A percentile compares a stretch with the other conserved stretches of the same genome.
Conservation (phyloP, 23 red algal genomes). For the Gracilaria domingensis region DNA sequence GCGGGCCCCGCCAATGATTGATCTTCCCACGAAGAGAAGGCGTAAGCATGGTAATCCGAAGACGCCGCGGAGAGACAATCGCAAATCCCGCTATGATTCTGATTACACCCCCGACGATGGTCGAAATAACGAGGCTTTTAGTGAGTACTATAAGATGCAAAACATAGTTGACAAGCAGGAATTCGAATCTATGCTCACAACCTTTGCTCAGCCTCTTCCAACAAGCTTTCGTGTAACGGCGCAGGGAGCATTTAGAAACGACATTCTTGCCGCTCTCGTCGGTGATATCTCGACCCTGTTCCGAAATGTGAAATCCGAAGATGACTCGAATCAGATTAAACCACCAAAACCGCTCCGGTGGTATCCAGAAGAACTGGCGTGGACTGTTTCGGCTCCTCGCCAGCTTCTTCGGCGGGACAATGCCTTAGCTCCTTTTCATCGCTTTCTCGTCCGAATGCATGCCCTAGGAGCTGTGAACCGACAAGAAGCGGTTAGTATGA, state of each 20-base stretch:
- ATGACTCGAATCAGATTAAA: slow-evolving; percentile 28
- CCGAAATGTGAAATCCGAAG: background rate
- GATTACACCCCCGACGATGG: slow-evolving; percentile 64
- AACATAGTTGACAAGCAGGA: slow-evolving; percentile 54
- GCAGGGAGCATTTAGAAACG: slow-evolving; percentile 16
- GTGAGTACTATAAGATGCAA: slow-evolving; percentile 65
- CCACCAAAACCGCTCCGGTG: slow-evolving; percentile 58
- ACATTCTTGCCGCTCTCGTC: slow-evolving; percentile 31
- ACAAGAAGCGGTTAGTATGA: slow-evolving; percentile 98
- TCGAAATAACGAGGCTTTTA: slow-evolving; percentile 68
- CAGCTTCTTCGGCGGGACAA: slow-evolving; percentile 76
- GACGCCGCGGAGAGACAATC: slow-evolving; percentile 52
- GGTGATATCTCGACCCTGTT: slow-evolving; percentile 52
- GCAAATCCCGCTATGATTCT: slow-evolving; percentile 58
- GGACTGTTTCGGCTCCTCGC: slow-evolving; percentile 84
- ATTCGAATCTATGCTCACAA: slow-evolving; percentile 49
- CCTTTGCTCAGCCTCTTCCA: slow-evolving; percentile 64
- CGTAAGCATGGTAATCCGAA: background rate
- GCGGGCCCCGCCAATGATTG: slow-evolving; percentile 1
- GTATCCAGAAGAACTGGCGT: slow-evolving; percentile 93
- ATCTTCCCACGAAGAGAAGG: slow-evolving; percentile 53
- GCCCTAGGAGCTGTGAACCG: slow-evolving; percentile 86
- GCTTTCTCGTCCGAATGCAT: slow-evolving; percentile 89
- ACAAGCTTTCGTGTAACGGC: slow-evolving; percentile 73
- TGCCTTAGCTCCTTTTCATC: slow-evolving; percentile 76